Evolutionary conservation across 495 filamentous ascomycete genomes (phyloP), one percentile per base, ranked within the genome.

Genomic region (Penicillium pancosmium): DNA sequence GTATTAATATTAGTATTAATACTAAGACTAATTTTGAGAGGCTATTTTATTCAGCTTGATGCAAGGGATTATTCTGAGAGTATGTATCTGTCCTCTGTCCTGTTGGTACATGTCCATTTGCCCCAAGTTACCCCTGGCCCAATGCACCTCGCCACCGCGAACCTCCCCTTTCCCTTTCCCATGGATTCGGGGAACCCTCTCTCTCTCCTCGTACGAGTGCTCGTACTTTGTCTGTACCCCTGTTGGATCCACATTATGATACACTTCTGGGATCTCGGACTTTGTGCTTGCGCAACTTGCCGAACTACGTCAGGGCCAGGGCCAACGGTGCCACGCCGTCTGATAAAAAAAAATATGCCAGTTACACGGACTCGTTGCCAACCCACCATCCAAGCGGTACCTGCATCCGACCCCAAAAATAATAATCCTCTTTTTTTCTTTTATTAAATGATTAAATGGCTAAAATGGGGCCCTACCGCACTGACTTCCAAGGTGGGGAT

Each of bases 401-500:
- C 63, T 65, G 63, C 63, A 57, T 65, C 58, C 52, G 46, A 38
- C 35, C 21, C n/a, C 33, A 27, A 25, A 31, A 34, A 40, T 27
- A 12, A 23, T 23, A 23, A 23, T 23, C 23, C 23, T 23, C 23
- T 23, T 23, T 23, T 23, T 23, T 23, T 21, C 2, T 21, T 21
- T 21, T 21, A 21, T 21, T 23, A 23, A 23, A 23, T 23, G 23
- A 23, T 23, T 23, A 23, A 23, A 23, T 23, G 36, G 36, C 50
- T 54, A 46, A 48, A 62, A 43, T 38, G 47, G 59, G 55, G 53
- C 56, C 23, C 23, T 23, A 4, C 23, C 63, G 63, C 63, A 65
- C 57, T 60, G 61, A 64, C 61, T 50, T 27, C 27, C 34, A 15
- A 49, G 36, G 59, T 61, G 59, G 59, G 21, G 56, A 58, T 52